phyloP scores from a whole-genome alignment of 768 basidiomycete genomes.

The Candolleomyces aberdarensis region DNA sequence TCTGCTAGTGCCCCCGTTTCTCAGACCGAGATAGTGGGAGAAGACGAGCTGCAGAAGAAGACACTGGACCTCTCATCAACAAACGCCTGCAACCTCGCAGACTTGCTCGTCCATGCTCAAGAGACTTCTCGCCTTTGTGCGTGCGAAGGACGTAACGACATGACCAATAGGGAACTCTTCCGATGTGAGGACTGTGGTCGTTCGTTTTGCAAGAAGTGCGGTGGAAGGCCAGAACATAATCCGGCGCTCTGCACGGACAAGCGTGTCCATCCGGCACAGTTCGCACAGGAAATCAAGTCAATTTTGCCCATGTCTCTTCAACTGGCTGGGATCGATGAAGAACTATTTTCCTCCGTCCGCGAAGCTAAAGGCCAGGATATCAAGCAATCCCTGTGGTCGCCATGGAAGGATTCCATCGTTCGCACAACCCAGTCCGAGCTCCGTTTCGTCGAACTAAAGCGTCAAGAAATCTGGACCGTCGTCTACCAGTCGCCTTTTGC shows the following conservation, averaged over 20 bases:
- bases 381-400: conserved; percentile 55
- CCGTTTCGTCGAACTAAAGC: conserved; percentile 80
- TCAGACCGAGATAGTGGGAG: conserved; percentile 64
- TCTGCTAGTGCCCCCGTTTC: conserved; percentile 2
- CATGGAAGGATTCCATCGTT: conserved; percentile 68
- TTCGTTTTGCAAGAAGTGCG: conserved; percentile 81
- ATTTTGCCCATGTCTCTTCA: conserved; percentile 84
- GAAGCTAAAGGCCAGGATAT: conserved; percentile 37
- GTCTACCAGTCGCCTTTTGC: conserved; percentile 73
- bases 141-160: conserved; percentile 86
- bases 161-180: conserved; percentile 63
- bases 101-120: conserved; percentile 62
- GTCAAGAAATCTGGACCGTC: conserved; percentile 86
- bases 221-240: conserved; percentile 88
- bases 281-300: conserved; percentile 75
- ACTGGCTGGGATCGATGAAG: conserved; percentile 46
- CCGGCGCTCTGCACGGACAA: conserved; percentile 55
- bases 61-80: conserved; percentile 68
- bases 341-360: conserved; percentile 52
- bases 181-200: conserved; percentile 75
- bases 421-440: conserved; percentile 61
- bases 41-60: conserved; percentile 59
- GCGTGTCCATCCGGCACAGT: conserved; percentile 70
- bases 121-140: conserved; percentile 76
- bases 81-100: conserved; percentile 41